These are phyloP conservation scores for Karstenula rhodostoma DNA, from an alignment of 2,329 filamentous ascomycete species.

Conservation along the genomic window DNA sequence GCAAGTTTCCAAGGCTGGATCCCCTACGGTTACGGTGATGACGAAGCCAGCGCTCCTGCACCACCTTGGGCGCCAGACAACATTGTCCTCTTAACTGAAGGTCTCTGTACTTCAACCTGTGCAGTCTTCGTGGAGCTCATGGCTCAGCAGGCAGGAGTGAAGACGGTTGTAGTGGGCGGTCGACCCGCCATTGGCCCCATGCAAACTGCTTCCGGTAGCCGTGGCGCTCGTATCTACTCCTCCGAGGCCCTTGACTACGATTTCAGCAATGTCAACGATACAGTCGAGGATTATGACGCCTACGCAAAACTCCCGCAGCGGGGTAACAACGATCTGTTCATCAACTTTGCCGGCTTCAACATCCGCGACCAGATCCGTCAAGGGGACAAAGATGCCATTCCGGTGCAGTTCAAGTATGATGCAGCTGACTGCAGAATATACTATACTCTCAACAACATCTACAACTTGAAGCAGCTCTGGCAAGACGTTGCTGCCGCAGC, in stretches of 20 bases:
- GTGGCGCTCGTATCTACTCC: conserved; percentile 4
- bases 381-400: conserved; percentile 36
- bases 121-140: conserved; percentile 53
- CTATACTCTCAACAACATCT: conserved; percentile 46
- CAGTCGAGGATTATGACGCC: conserved; percentile 11
- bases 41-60: neutral
- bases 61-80: conserved; percentile 25
- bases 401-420: conserved; percentile 50
- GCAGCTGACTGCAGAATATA: conserved; percentile 52
- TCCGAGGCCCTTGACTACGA: conserved; percentile 5
- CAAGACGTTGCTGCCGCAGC: conserved; percentile 43
- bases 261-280: conserved; percentile 3
- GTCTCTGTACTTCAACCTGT: conserved; percentile 51
- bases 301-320: conserved; percentile 16
- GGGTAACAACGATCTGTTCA: conserved; percentile 29
- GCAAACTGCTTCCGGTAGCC: conserved; percentile 49
- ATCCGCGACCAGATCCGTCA: conserved; percentile 50
- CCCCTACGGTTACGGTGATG: conserved; percentile 31
- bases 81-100: conserved; percentile 49
- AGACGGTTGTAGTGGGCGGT: conserved; percentile 50
- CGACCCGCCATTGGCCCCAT: conserved; percentile 46
- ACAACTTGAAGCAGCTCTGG: conserved; percentile 50
- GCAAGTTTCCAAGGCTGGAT: conserved; percentile 30
- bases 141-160: conserved; percentile 49
- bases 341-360: conserved; percentile 41